Percentiles rank a stretch among this genome's conserved stretches.
phyloP scores from a whole-genome alignment of 345 rosid genomes.

The Eucalyptus melliodora region DNA sequence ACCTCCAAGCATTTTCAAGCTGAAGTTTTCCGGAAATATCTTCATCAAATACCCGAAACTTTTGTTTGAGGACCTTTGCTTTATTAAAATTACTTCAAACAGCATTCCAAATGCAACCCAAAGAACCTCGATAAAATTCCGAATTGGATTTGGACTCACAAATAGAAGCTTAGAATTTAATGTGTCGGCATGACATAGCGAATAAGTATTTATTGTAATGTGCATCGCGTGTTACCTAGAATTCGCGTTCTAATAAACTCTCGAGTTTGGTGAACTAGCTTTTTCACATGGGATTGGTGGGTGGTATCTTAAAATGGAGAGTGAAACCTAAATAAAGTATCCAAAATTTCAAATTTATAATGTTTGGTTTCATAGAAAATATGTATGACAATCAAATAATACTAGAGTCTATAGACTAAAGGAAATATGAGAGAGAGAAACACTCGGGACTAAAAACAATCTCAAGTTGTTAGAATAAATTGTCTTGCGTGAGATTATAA shows the following conservation, averaged over 20 bases:
- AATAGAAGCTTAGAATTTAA: not conserved
- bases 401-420: not conserved
- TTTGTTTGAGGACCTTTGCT: not conserved
- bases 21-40: not conserved
- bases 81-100: not conserved
- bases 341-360: not conserved
- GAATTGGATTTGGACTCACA: not conserved
- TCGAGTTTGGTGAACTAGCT: not conserved
- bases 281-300: fast-evolving
- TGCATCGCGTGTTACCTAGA: not conserved
- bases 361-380: not conserved
- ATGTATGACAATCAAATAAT: not conserved
- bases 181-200: not conserved
- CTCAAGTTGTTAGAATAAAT: not conserved
- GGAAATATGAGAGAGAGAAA: not conserved
- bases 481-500: not conserved
- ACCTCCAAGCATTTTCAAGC: not conserved
- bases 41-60: not conserved
- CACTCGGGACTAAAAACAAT: not conserved
- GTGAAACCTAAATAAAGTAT: not conserved
- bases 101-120: not conserved
- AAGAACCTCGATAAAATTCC: not conserved
- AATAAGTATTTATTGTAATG: not conserved
- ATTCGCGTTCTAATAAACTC: not conserved
- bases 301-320: not conserved